These are phyloP conservation scores for Chrysoporthe cubensis DNA, from an alignment of 2,329 filamentous ascomycete genomes.

Conservation along the genomic window DNA sequence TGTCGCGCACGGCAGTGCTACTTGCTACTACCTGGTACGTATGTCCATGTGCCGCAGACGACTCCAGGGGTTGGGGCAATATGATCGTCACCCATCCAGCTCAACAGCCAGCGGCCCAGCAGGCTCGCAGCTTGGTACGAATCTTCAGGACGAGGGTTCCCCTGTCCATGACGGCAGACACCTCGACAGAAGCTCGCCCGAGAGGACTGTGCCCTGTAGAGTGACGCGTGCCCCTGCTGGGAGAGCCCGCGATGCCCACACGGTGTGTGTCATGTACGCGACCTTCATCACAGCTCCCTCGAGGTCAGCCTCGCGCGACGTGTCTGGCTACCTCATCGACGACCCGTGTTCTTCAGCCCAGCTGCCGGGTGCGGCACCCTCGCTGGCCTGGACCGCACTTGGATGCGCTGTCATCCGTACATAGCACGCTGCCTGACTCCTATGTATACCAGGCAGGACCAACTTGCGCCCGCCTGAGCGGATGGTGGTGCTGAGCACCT, in stretches of 20 bases:
- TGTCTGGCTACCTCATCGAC: background rate
- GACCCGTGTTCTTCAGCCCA: background rate
- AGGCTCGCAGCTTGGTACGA: background rate
- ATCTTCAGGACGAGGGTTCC: background rate
- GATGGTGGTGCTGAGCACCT: background rate
- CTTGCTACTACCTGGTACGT: too few species aligned
- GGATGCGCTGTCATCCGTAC: background rate
- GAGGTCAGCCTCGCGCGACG: background rate
- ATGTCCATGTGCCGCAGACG: background rate
- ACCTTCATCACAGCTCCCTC: background rate
- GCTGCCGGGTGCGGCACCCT: background rate
- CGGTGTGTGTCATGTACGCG: background rate
- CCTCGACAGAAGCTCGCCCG: background rate
- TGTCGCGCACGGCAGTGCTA: too few species aligned
- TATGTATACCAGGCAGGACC: too few species aligned
- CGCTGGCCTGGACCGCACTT: background rate
- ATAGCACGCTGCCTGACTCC: background rate
- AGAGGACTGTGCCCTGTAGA: background rate
- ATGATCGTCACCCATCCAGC: background rate
- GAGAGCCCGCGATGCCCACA: background rate
- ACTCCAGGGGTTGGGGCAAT: background rate
- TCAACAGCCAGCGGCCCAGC: conserved; percentile 1
- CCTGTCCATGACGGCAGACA: conserved; percentile 11
- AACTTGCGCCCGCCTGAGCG: too few species aligned
- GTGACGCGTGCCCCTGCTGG: background rate